Conservation (phyloP, 164 flowering plant genomes). For the Cinnamomum micranthum region DNA sequence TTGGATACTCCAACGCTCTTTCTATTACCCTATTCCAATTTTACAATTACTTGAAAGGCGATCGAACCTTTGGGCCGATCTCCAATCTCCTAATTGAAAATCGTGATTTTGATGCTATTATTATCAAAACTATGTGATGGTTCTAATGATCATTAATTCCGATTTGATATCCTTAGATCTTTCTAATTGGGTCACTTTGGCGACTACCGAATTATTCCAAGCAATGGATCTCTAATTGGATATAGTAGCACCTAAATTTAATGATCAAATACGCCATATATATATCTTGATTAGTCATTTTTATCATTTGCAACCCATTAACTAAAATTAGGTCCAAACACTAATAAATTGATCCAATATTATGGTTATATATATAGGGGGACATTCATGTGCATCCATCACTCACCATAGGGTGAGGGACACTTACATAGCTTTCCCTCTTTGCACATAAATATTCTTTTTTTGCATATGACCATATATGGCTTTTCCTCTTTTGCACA, state of each 20-base stretch:
- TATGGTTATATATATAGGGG: too few relatives aligned
- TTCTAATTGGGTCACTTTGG: background rate
- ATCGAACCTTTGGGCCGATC: background rate
- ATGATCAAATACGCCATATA: background rate
- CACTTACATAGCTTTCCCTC: too few relatives aligned
- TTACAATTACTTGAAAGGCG: background rate
- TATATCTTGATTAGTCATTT: background rate
- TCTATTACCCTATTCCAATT: background rate
- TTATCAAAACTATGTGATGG: background rate
- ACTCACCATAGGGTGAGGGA: too few relatives aligned
- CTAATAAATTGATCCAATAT: background rate
- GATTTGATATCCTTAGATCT: background rate
- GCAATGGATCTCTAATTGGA: background rate
- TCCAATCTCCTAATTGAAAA: background rate
- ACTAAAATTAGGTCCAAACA: background rate
- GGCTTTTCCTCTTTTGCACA: too few relatives aligned
- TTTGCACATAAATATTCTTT: too few relatives aligned
- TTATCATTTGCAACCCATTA: background rate
- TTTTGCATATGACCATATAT: too few relatives aligned
- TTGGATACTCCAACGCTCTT: background rate
- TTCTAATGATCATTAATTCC: background rate
- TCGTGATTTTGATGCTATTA: background rate
- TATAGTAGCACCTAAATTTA: background rate
- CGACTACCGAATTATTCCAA: background rate
- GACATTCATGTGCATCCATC: too few relatives aligned